Base-by-base conservation (phyloP, 768 basidiomycete species). In the Aureoboletus auriporus region DNA sequence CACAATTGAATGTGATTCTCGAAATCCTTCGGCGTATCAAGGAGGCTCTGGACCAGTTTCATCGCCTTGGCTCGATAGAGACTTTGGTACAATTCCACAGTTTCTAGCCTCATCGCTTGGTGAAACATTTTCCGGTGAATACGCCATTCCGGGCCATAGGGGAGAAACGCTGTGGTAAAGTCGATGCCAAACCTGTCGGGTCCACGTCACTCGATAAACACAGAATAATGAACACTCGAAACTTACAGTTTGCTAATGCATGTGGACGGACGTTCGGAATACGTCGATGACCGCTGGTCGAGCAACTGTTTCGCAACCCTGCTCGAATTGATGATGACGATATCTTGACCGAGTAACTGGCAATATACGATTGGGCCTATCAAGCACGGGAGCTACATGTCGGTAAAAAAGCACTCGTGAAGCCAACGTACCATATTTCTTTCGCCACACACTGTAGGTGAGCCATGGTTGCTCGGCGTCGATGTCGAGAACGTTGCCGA, bases 341-440 rank as follows among this genome's bases (percentile, higher is more conserved):
- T 47, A 7, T 52, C 46, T 31, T 65, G 65, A 20, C 63, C 58
- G 6, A 65, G 52, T 8, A 65, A 46, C 33, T 46, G 52, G 33
- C 59, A 65, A 27, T 67, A 59, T 16, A 67, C 58, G 29, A 67
- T 54, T 8, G 63, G 57, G 4, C 64, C 64, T 67, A 44, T 17
- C 39, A 31, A n/a, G 13, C 28, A 28, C 30, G n/a, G n/a, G 42
- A 39, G 31, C 6, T 44, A 9, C 43, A 37, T 8, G 5, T 17
- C 8, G 17, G 13, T 11, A 3, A 29, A 16, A 6, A 13, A 9
- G 17, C 34, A n/a, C 37, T 20, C 8, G 17, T 13, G 13, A 39
- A 39, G n/a, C 35, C 12, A 28, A 10, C 53, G 36, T 27, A 61
- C 63, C 63, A 39, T 67, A 67, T 53, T 50, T 63, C 38, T 56